Conservation (phyloP, 495 filamentous ascomycete species). For the Darksidea phi region DNA sequence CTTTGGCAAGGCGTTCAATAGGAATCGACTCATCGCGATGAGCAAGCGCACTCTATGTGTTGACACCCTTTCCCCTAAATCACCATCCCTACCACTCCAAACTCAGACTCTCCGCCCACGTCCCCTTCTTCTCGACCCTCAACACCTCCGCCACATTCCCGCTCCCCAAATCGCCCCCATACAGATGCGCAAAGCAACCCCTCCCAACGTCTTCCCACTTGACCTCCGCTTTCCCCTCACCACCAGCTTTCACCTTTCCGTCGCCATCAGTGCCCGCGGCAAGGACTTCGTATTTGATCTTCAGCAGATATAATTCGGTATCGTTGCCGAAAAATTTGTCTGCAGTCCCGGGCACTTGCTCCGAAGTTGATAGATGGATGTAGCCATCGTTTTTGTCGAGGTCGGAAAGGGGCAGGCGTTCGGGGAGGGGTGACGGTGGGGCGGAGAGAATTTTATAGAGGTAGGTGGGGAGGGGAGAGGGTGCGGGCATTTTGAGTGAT, state of each 20-base stretch:
- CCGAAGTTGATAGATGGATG: conserved; percentile 33
- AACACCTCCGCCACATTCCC: conserved; percentile 36
- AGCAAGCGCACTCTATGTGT: no score
- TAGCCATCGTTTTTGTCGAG: conserved; percentile 32
- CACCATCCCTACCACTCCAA: conserved; percentile 21
- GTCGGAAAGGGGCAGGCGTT: conserved; percentile 28
- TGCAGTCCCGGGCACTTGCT: conserved; percentile 20
- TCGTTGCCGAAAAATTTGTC: conserved; percentile 16
- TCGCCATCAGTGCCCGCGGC: conserved; percentile 8
- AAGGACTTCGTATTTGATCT: conserved; percentile 16
- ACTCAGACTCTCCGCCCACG: conserved; percentile 21
- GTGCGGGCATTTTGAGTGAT: conserved; percentile 18
- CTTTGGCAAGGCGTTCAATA: no score
- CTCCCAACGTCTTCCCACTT: conserved; percentile 28
- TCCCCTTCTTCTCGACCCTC: conserved; percentile 24
- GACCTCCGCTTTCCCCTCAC: conserved; percentile 10
- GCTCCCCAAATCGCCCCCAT: conserved; percentile 33
- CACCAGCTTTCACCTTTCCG: not conserved
- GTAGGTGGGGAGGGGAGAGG: conserved; percentile 24
- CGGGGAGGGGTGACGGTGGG: conserved; percentile 28
- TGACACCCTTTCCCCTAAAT: no score
- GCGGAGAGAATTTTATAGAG: conserved; percentile 36
- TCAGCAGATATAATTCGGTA: conserved; percentile 21
- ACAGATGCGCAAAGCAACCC: conserved; percentile 33
- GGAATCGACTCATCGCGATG: no score